Evolutionary conservation across 208 protist genomes (phyloP).

Genomic region (Crithidia sp.): DNA sequence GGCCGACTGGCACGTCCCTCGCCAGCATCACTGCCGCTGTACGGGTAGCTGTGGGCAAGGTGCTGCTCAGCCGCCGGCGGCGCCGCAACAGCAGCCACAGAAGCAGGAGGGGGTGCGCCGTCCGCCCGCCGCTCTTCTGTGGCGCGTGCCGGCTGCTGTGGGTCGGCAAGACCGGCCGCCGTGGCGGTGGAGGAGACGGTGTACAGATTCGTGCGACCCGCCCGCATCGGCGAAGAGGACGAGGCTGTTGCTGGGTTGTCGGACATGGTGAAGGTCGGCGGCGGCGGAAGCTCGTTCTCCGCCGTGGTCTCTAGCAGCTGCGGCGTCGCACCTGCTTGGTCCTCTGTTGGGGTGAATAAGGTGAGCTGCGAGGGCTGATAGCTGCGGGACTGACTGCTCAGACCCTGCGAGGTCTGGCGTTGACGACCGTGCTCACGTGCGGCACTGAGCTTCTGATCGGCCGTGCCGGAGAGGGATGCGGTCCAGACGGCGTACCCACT

Average conservation of each 20-base stretch:
- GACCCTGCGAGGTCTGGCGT: conserved; percentile 7
- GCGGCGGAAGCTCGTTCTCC: not conserved
- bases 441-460: not conserved
- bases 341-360: not conserved
- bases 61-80: not conserved
- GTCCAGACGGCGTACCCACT: conserved; percentile 2
- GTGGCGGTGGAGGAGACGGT: not conserved
- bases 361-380: conserved; percentile 9
- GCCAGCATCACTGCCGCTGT: not conserved
- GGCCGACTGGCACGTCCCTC: not conserved
- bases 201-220: not conserved
- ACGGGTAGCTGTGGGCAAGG: not conserved
- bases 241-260: not conserved
- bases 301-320: not conserved
- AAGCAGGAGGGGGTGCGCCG: not conserved
- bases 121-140: not conserved
- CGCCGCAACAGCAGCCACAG: not conserved
- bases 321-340: not conserved
- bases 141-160: not conserved
- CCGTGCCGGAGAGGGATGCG: conserved; percentile 3
- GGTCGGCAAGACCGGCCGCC: not conserved
- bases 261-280: not conserved
- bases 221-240: not conserved
- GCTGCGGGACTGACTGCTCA: conserved; percentile 10
- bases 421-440: not conserved